These are phyloP conservation scores for Schizochytrium sp. DNA, from an alignment of 108 stramenopile species.

Conservation along the genomic window DNA sequence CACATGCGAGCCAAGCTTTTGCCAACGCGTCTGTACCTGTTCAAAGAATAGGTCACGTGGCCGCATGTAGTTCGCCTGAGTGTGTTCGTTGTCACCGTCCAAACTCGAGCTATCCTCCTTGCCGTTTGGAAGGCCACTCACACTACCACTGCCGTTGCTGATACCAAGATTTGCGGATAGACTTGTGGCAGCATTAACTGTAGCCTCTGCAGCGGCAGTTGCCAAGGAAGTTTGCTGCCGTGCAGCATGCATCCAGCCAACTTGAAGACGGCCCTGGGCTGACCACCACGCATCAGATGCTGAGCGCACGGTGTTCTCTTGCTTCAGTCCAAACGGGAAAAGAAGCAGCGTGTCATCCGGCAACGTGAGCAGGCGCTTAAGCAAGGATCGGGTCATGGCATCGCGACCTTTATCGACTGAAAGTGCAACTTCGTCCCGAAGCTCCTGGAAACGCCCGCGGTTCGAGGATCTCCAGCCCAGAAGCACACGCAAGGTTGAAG, in stretches of 20 bases:
- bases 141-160: too few relatives aligned
- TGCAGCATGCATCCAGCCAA: background rate
- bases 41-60: slow-evolving; percentile 15
- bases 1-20: slow-evolving; percentile 27
- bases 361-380: slow-evolving; percentile 28
- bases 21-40: slow-evolving; percentile 50
- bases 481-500: slow-evolving; percentile 1
- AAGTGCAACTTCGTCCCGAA: slow-evolving; percentile 44
- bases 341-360: slow-evolving; percentile 45
- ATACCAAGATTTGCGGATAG: too few relatives aligned
- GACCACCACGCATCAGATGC: slow-evolving; percentile 54
- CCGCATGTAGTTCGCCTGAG: background rate
- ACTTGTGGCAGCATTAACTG: background rate
- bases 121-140: too few relatives aligned
- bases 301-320: background rate
- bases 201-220: background rate
- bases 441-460: background rate
- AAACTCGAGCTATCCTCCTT: too few relatives aligned
- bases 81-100: too few relatives aligned
- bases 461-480: background rate
- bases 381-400: background rate
- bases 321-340: slow-evolving; percentile 4
- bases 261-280: slow-evolving; percentile 45
- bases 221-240: background rate
- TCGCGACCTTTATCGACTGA: slow-evolving; percentile 47